Evolutionary conservation across 2,329 filamentous ascomycete species (phyloP).

Genomic region (Claviceps quebecensis): DNA sequence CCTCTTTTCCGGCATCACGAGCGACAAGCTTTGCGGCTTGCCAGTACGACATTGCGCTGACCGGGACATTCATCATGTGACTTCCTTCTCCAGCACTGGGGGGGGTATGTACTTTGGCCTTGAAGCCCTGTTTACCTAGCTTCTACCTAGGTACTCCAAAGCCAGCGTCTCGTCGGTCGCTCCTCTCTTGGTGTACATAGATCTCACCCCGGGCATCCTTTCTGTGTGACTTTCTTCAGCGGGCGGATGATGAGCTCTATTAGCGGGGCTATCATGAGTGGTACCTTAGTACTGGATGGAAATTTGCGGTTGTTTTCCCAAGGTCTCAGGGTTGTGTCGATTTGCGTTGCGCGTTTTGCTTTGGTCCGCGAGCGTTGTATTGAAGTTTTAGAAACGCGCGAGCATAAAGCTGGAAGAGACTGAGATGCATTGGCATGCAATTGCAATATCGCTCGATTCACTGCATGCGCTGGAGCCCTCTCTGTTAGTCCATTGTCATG

Average conservation of each 20-base stretch:
- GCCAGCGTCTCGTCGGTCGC: slow-evolving; percentile 26
- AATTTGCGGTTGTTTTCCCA: slow-evolving; percentile 8
- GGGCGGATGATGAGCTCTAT: slow-evolving; percentile 45
- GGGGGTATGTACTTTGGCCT: slow-evolving; percentile 22
- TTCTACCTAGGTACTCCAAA: slow-evolving; percentile 21
- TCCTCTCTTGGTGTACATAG: slow-evolving; percentile 26
- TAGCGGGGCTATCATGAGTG: slow-evolving; percentile 29
- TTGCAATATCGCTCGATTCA: background rate
- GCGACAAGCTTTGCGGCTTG: slow-evolving; percentile 19
- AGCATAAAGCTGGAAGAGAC: background rate
- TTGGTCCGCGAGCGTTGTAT: background rate
- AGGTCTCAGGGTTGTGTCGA: too few species aligned
- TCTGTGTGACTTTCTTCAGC: slow-evolving; percentile 39
- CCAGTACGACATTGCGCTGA: slow-evolving; percentile 20
- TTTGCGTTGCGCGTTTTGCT: background rate
- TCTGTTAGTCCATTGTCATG: too few species aligned
- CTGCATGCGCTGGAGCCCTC: background rate
- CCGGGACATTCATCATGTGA: background rate
- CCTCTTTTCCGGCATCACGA: slow-evolving; percentile 17
- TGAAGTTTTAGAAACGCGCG: background rate
- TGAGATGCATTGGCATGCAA: background rate
- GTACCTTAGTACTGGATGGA: slow-evolving; percentile 15
- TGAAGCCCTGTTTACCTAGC: slow-evolving; percentile 23
- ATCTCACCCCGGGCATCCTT: slow-evolving; percentile 30
- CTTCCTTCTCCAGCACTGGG: slow-evolving; percentile 14